Evolutionary conservation across 768 basidiomycete species (phyloP).

Genomic region (Antrodiella citrinella): DNA sequence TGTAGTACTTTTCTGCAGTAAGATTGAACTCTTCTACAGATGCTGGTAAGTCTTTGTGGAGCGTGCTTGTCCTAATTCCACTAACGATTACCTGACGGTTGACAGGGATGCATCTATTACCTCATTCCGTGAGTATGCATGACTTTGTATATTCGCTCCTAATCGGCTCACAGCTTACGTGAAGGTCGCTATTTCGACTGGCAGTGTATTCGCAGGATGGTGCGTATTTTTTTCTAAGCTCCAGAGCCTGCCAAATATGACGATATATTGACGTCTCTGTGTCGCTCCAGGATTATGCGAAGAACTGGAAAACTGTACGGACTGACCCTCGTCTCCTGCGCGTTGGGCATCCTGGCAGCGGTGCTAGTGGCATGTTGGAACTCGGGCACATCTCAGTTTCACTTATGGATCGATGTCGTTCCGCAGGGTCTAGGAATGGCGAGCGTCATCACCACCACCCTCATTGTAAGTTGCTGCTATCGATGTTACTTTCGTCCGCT

Average conservation of each 20-base stretch:
- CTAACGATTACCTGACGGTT: constrained; percentile 2
- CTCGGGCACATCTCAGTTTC: constrained; percentile 46
- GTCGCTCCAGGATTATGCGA: constrained; percentile 67
- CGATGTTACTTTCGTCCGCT: background rate
- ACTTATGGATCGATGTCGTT: constrained; percentile 72
- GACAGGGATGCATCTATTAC: constrained; percentile 76
- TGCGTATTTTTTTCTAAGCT: too few relatives aligned
- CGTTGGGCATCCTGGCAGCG: constrained; percentile 51
- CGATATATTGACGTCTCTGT: too few relatives aligned
- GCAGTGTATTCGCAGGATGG: constrained; percentile 87
- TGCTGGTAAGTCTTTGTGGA: constrained; percentile 45
- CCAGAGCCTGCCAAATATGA: background rate
- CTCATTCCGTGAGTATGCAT: constrained; percentile 90
- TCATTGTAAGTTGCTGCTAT: constrained; percentile 51
- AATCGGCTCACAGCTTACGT: too few relatives aligned
- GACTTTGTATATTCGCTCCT: too few relatives aligned
- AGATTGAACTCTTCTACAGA: constrained; percentile 56
- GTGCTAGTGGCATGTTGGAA: constrained; percentile 60
- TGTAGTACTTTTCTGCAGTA: constrained; percentile 78
- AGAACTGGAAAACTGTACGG: constrained; percentile 79
- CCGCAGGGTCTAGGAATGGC: constrained; percentile 83
- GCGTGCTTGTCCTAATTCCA: background rate
- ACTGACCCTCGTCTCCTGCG: constrained; percentile 61
- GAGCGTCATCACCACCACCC: constrained; percentile 75
- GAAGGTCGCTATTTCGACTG: constrained; percentile 72